Evolutionary conservation across 78 protist genomes (phyloP).

Genomic region (Pigoraptor vietnamica): DNA sequence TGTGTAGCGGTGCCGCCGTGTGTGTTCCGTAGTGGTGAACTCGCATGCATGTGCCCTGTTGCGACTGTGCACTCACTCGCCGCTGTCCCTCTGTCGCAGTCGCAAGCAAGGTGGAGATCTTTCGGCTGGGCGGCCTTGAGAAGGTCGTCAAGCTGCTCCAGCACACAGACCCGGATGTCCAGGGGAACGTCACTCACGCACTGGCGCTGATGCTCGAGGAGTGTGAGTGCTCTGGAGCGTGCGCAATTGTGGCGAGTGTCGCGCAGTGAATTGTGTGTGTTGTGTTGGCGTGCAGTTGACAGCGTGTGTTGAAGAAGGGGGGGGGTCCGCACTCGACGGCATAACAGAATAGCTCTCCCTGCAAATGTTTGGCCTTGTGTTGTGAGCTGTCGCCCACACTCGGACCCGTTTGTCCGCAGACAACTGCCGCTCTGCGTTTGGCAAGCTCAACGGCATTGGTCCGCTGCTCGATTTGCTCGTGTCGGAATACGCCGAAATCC

Average conservation of each 20-base stretch:
- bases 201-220: background rate
- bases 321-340: background rate
- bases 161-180: background rate
- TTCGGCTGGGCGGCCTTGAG: background rate
- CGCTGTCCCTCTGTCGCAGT: background rate
- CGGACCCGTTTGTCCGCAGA: no score
- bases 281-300: background rate
- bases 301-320: background rate
- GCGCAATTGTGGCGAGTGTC: background rate
- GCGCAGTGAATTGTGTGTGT: background rate
- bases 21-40: no score
- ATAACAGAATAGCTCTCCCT: background rate
- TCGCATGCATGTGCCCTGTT: background rate
- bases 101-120: background rate
- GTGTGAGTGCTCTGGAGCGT: background rate
- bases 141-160: background rate
- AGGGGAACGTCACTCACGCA: background rate
- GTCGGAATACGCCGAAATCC: background rate
- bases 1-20: background rate
- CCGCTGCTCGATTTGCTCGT: background rate
- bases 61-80: background rate
- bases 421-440: background rate
- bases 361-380: background rate
- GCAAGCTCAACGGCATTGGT: background rate
- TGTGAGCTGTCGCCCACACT: no score